Conservation (phyloP, 2,329 filamentous ascomycete species). For the Penicillium sp. region DNA sequence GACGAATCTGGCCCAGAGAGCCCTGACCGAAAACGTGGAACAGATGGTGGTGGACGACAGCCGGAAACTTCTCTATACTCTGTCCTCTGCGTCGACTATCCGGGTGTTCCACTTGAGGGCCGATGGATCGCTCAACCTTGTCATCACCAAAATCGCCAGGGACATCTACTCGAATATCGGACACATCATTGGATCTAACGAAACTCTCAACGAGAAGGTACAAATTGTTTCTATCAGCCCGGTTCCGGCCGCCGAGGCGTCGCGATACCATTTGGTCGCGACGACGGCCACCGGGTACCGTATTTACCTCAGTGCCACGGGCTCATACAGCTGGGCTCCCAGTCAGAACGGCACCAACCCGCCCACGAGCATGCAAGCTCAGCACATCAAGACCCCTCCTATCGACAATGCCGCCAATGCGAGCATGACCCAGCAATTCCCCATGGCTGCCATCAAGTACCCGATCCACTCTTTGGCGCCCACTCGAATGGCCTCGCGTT, state of each 20-base stretch:
- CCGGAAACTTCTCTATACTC: conserved; percentile 82
- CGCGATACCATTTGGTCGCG: conserved; percentile 83
- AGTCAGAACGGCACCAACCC: conserved; percentile 62
- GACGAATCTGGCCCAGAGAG: conserved; percentile 36
- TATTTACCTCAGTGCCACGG: conserved; percentile 87
- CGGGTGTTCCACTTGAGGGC: conserved; percentile 84
- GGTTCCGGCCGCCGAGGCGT: conserved; percentile 78
- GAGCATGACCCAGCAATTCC: conserved; percentile 22
- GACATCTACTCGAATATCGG: conserved; percentile 68
- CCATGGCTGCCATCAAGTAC: conserved; percentile 47
- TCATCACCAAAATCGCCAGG: conserved; percentile 54
- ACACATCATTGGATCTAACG: conserved; percentile 74
- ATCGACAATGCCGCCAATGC: conserved; percentile 27
- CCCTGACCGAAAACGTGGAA: conserved; percentile 60
- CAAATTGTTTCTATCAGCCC: conserved; percentile 81
- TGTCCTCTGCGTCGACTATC: conserved; percentile 85
- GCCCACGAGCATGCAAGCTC: conserved; percentile 95
- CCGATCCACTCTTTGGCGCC: conserved; percentile 45
- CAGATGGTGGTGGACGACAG: conserved; percentile 88
- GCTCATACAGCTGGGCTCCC: conserved; percentile 57
- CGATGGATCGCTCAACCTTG: conserved; percentile 51
- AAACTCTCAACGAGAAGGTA: conserved; percentile 68
- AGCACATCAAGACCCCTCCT: conserved; percentile 93
- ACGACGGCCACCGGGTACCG: conserved; percentile 87
- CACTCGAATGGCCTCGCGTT: conserved; percentile 51